phyloP scores from a whole-genome alignment of 768 basidiomycete genomes.

The Russula brevipes region DNA sequence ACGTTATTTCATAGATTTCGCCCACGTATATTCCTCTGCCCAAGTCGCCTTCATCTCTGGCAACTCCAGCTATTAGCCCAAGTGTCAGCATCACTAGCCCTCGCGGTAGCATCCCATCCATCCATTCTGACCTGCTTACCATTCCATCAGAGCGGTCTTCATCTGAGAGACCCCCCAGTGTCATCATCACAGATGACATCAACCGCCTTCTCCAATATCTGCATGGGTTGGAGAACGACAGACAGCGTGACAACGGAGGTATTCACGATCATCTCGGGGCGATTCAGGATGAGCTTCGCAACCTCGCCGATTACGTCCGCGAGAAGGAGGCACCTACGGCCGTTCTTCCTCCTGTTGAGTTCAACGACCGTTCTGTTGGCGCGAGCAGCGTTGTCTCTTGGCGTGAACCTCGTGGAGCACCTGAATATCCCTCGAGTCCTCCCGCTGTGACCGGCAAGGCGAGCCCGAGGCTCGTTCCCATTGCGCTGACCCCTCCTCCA shows the following conservation, averaged over 20 bases:
- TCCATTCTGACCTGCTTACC: conserved; percentile 43
- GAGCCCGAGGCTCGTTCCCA: conserved; percentile 27
- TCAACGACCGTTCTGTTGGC: conserved; percentile 22
- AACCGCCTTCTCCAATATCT: conserved; percentile 48
- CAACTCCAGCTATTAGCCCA: conserved; percentile 38
- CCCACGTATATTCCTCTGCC: conserved; percentile 33
- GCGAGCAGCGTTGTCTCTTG: conserved; percentile 36
- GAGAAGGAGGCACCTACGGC: conserved; percentile 15
- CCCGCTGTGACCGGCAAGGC: conserved; percentile 7
- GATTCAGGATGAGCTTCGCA: conserved; percentile 62
- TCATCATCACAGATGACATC: conserved; percentile 48
- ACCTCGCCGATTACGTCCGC: conserved; percentile 40
- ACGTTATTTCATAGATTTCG: conserved; percentile 28
- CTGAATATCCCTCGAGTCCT: conserved; percentile 15
- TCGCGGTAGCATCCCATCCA: conserved; percentile 43
- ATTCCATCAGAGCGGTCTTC: conserved; percentile 32
- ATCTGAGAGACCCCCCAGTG: conserved; percentile 33
- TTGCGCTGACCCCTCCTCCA: conserved; percentile 43
- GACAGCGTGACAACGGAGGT: conserved; percentile 60
- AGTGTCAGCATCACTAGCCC: conserved; percentile 51
- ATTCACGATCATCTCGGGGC: conserved; percentile 62
- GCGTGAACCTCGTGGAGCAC: conserved; percentile 25
- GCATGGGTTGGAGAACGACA: conserved; percentile 58
- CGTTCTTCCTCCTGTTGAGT: not conserved
- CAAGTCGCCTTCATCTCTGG: conserved; percentile 33